Evolutionary conservation across 495 filamentous ascomycete species (phyloP), one percentile per base, ranked within the genome.

Genomic region (Penicillium psychrofluorescens): DNA sequence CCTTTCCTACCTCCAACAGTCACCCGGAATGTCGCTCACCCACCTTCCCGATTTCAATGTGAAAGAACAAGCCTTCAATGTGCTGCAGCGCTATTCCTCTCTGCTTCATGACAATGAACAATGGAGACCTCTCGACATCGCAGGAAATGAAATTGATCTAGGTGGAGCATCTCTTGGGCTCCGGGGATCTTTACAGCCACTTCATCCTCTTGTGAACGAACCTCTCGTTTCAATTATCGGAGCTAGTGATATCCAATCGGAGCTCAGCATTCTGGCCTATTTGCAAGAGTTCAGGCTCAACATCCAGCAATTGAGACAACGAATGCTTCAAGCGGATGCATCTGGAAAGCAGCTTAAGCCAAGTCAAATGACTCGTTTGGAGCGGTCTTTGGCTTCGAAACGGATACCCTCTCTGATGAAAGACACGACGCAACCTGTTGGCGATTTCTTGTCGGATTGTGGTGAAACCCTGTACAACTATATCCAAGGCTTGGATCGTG

Each of bases 351-450:
- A 56, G 13, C 61, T 71, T 11, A 81, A 81, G 49, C 74, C 81
- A 22, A 79, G 77, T 7, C 68, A 78, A 37, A 73, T 86, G 72
- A 86, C 78, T 46, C 75, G 80, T 4, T 63, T 90, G 12, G 82
- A 90, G 61, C 67, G 84, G 39, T 89, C 86, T 8, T 62, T 78
- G 36, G 72, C 79, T 11, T 75, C 77, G 8, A 61, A 58, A 39
- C 74, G 75, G 8, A 74, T 83, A 22, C 74, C 76, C 15, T 71
- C 75, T 8, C 68, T 83, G 13, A 74, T 77, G 43, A 80, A 81
- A 35, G 84, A 89, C 46, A 75, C 83, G 7, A 88, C 85, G 11
- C 69, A 72, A 40, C 69, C 70, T 35, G 61, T 76, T 33, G 70
- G 62, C n/a, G 41, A 48, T 1, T 76, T 76, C 46, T 41, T 77